These are phyloP conservation scores for Beauveria scarabaeidicola DNA, from an alignment of 2,329 filamentous ascomycete genomes.

Conservation along the genomic window DNA sequence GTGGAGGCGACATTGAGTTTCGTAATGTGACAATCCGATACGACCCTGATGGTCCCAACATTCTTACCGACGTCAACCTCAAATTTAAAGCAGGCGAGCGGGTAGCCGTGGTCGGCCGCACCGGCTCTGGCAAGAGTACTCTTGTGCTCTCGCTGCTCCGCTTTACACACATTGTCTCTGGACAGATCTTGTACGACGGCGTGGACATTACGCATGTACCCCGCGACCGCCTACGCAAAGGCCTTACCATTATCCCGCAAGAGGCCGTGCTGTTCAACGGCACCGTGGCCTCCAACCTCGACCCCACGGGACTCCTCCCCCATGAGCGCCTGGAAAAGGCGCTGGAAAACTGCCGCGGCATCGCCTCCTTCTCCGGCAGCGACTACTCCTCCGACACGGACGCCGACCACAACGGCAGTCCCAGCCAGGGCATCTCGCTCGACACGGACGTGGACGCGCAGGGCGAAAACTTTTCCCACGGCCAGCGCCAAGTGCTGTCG, in stretches of 20 bases:
- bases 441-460: slow-evolving; percentile 41
- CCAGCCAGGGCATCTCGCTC: slow-evolving; percentile 26
- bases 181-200: slow-evolving; percentile 47
- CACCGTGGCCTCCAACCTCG: slow-evolving; percentile 48
- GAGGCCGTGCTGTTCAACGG: slow-evolving; percentile 51
- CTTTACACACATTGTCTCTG: slow-evolving; percentile 43
- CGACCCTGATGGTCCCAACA: slow-evolving; percentile 35
- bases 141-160: slow-evolving; percentile 46
- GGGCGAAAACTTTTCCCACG: slow-evolving; percentile 49
- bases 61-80: slow-evolving; percentile 42
- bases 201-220: slow-evolving; percentile 45
- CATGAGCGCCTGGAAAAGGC: slow-evolving; percentile 48
- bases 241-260: slow-evolving; percentile 50
- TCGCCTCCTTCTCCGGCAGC: slow-evolving; percentile 41
- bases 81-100: slow-evolving; percentile 58
- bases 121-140: slow-evolving; percentile 76
- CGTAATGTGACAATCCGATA: slow-evolving; percentile 43
- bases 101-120: slow-evolving; percentile 72
- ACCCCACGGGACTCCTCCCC: slow-evolving; percentile 51
- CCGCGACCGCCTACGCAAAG: slow-evolving; percentile 41
- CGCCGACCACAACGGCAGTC: slow-evolving; percentile 14
- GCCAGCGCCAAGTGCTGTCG: slow-evolving; percentile 50
- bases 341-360: slow-evolving; percentile 52
- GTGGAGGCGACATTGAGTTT: slow-evolving; percentile 40
- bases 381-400: slow-evolving; percentile 25